Evolutionary conservation across 805 yeast species (phyloP), one percentile per base, ranked within the genome.

Genomic region (Debaryomyces castellii): DNA sequence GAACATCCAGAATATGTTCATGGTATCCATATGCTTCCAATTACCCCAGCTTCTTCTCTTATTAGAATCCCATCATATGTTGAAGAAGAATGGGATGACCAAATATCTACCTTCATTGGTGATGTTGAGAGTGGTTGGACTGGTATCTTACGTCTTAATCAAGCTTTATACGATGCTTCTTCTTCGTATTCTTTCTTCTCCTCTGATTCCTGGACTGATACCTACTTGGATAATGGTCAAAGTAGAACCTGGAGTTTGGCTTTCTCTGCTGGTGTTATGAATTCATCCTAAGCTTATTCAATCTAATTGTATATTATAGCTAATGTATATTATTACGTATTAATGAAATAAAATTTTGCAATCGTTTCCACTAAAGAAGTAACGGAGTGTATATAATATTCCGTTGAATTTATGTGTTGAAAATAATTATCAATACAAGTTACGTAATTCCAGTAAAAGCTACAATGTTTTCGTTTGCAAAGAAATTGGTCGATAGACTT

Each of bases 11-110:
- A 85, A 56, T 86, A 80, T 62, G 83, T 86, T 39, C 91, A 85
- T 51, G 88, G 89, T 66, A 85, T 85, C 42, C 90, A 86, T 58
- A 86, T 87, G 74, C 70, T 86, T 25, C 94, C 92, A 25, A 74
- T 84, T 32, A 82, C 88, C 0, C 82, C 89, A 2, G 74, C 81
- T n/a, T 80, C 89, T 5, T 78, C 86, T 1, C 80, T 75, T 47
- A 71, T 83, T 23, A 71, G 90, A 60, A 67, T 71, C 1, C 73
- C 80, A 6, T 57, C 60, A 1, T 85, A 78, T 62, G 85, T 77
- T 8, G 52, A 66, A 53, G 78, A 85, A 59, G 90, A 85, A 64
- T 85, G 88, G 88, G 65, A 73, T 5, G 69, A 72, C 40, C 76
- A 72, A 48, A 63, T 84, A 25, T 55, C 64, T 1, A 50, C 62